Percentiles rank a stretch among this genome's conserved stretches.
Evolutionary conservation across 1,139 yeast genomes (phyloP).

Genomic region (Suhomyces maxii): DNA sequence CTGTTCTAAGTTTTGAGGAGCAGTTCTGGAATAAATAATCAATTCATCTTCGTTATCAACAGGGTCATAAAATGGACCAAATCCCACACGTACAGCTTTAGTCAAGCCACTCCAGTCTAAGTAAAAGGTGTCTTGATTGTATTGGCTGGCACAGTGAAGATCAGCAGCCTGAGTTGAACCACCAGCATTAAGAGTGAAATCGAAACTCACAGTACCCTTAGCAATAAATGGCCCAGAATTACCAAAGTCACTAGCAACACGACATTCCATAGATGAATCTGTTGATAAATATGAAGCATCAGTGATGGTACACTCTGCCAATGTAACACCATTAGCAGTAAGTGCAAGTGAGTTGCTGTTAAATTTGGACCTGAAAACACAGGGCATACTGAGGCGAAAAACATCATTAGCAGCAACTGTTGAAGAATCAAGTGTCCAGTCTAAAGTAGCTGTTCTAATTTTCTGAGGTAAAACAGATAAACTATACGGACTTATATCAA

Average conservation of each 20-base stretch:
- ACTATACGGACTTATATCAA: conserved; percentile 8
- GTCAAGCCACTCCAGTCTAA: conserved; percentile 16
- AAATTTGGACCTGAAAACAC: conserved; percentile 21
- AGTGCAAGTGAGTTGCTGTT: conserved; percentile 10
- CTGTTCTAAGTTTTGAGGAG: conserved; percentile 19
- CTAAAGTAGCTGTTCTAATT: conserved; percentile 19
- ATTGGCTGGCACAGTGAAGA: conserved; percentile 6
- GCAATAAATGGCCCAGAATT: conserved; percentile 2
- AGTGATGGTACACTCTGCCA: conserved; percentile 14
- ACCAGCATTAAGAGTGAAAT: conserved; percentile 23
- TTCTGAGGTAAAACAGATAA: conserved; percentile 17
- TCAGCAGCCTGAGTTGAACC: conserved; percentile 19
- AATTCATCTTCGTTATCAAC: conserved; percentile 11
- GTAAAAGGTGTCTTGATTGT: conserved; percentile 1
- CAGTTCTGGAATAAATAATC: conserved; percentile 19
- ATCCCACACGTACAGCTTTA: conserved; percentile 11
- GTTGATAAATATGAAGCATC: conserved; percentile 16
- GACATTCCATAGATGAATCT: conserved; percentile 15
- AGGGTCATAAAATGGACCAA: conserved; percentile 7
- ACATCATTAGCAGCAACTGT: conserved; percentile 1
- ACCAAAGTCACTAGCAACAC: conserved; percentile 9
- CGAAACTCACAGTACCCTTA: conserved; percentile 18
- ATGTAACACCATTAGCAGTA: conserved; percentile 10
- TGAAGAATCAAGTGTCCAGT: conserved; percentile 14
- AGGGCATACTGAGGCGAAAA: conserved; percentile 15